A percentile compares a stretch with the other conserved stretches of the same genome.
Evolutionary conservation across 306 rosid genomes (phyloP).

Genomic region (Spatholobus suberectus): DNA sequence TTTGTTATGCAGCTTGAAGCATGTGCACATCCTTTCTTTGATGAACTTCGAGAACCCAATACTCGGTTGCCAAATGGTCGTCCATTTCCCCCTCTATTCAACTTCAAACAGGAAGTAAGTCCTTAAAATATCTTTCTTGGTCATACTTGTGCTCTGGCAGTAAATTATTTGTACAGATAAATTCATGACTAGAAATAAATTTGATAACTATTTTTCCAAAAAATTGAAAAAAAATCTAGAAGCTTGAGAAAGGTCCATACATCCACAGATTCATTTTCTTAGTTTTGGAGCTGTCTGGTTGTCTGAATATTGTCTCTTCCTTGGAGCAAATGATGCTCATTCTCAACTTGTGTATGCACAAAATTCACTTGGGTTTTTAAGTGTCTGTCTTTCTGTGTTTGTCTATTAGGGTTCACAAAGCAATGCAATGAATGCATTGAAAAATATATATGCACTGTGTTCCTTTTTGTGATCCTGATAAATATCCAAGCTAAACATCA

Average conservation of each 20-base stretch:
- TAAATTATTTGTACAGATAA: not conserved
- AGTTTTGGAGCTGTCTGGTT: constrained; percentile 13
- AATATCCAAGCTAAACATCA: not conserved
- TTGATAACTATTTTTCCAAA: not conserved
- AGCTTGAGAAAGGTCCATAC: not conserved
- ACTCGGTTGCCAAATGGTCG: no score
- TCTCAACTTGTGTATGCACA: not conserved
- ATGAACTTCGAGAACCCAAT: no score
- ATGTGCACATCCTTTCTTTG: no score
- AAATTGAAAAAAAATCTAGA: not conserved
- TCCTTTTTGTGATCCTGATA: not conserved
- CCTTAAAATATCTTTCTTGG: constrained; percentile 1
- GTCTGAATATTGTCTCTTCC: not conserved
- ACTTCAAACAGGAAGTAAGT: no score
- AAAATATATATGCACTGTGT: not conserved
- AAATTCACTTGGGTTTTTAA: no score
- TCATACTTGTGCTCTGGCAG: not conserved
- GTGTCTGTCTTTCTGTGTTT: no score
- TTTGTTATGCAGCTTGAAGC: no score
- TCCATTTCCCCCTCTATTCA: no score
- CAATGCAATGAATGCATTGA: not conserved
- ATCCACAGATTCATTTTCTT: not conserved
- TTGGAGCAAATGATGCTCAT: no score
- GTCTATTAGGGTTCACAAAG: not conserved
- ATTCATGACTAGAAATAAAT: not conserved